These are phyloP conservation scores for Starmerella vitae DNA, from an alignment of 805 yeast species.

Conservation along the genomic window DNA sequence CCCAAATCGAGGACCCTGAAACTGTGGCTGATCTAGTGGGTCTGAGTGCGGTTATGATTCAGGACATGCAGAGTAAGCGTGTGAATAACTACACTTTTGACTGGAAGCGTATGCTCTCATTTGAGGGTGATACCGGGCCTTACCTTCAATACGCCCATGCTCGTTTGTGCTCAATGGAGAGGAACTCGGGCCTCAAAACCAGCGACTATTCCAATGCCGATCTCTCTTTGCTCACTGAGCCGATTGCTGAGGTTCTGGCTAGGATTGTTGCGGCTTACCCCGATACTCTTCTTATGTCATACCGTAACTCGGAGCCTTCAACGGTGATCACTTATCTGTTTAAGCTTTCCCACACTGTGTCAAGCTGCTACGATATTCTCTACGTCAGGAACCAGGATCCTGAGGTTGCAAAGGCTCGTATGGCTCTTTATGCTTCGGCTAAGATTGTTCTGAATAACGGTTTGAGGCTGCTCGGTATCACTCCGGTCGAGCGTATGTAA, in stretches of 20 bases:
- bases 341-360: slow-evolving; percentile 82
- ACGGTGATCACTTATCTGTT: slow-evolving; percentile 89
- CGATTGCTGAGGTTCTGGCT: slow-evolving; percentile 53
- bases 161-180: slow-evolving; percentile 84
- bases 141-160: slow-evolving; percentile 97
- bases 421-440: slow-evolving; percentile 82
- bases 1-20: slow-evolving; percentile 88
- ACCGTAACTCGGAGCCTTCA: slow-evolving; percentile 78
- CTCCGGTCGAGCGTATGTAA: slow-evolving; percentile 98
- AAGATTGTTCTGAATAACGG: slow-evolving; percentile 83
- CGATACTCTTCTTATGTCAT: slow-evolving; percentile 70
- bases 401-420: slow-evolving; percentile 76
- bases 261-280: slow-evolving; percentile 83
- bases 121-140: slow-evolving; percentile 99
- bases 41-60: slow-evolving; percentile 95
- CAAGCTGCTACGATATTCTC: slow-evolving; percentile 87
- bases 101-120: slow-evolving; percentile 96
- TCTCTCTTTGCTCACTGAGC: slow-evolving; percentile 51
- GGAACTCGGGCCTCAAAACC: slow-evolving; percentile 42
- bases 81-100: slow-evolving; percentile 90
- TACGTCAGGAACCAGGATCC: slow-evolving; percentile 95
- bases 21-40: slow-evolving; percentile 91
- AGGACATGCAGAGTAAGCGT: slow-evolving; percentile 97
- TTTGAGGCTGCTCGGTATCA: slow-evolving; percentile 75
- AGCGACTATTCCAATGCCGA: slow-evolving; percentile 34